A percentile compares a stretch with the other conserved stretches of the same genome.
These are phyloP conservation scores for Aspergillus sp. DNA, from an alignment of 2,329 filamentous ascomycete genomes.

Conservation along the genomic window DNA sequence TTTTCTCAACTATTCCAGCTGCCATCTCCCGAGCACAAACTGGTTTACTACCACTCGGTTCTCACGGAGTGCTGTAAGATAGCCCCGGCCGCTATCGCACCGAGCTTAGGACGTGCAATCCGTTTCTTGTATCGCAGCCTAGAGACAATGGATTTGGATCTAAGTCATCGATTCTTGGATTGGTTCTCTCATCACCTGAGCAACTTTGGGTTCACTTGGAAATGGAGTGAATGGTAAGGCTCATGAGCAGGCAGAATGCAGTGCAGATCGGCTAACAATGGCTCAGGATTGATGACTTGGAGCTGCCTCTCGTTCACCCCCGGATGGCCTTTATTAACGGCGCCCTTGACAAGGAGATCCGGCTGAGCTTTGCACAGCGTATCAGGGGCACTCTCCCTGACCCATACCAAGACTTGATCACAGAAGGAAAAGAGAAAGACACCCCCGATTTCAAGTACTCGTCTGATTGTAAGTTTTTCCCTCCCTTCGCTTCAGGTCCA, in stretches of 20 bases:
- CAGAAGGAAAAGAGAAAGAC: conserved; percentile 87
- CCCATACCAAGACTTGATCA: conserved; percentile 77
- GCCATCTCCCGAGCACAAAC: conserved; percentile 83
- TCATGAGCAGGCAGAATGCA: not conserved
- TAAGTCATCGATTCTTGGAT: conserved; percentile 84
- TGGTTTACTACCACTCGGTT: conserved; percentile 94
- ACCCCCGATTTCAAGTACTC: conserved; percentile 94
- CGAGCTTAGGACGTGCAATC: conserved; percentile 89
- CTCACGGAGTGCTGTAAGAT: conserved; percentile 96
- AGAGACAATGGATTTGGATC: conserved; percentile 80
- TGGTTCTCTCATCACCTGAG: conserved; percentile 98
- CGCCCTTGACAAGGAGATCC: conserved; percentile 92
- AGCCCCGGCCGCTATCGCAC: conserved; percentile 92
- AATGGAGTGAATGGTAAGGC: conserved; percentile 90
- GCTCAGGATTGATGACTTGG: conserved; percentile 72
- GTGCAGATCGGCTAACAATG: conserved; percentile 19
- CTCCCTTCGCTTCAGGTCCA: not conserved
- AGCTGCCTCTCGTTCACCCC: conserved; percentile 74
- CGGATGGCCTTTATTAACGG: conserved; percentile 92
- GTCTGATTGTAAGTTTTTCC: conserved; percentile 62
- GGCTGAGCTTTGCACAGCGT: conserved; percentile 91
- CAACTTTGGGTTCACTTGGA: conserved; percentile 99
- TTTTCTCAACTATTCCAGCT: conserved; percentile 93
- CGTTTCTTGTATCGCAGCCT: conserved; percentile 83
- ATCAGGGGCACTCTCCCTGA: conserved; percentile 91